phyloP scores from a whole-genome alignment of 2,329 filamentous ascomycete species.

The Monosporascus sp. region DNA sequence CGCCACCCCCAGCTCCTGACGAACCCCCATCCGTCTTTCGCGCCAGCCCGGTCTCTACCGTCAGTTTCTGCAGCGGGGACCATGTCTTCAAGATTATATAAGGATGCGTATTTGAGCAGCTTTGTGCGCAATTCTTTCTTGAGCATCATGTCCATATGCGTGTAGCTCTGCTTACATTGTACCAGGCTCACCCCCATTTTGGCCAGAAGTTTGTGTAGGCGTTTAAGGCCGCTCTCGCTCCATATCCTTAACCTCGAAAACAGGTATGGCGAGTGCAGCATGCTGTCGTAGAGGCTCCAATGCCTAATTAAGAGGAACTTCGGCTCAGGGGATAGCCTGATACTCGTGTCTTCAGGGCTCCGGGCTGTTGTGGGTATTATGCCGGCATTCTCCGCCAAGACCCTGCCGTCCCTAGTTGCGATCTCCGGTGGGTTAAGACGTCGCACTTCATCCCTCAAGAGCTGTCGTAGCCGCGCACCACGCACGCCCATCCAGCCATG shows the following conservation, averaged over 20 bases:
- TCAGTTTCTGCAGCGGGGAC: constrained; percentile 74
- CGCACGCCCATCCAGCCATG: constrained; percentile 78
- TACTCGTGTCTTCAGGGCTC: constrained; percentile 85
- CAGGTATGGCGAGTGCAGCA: constrained; percentile 94
- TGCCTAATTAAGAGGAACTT: constrained; percentile 88
- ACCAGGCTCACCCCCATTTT: constrained; percentile 96
- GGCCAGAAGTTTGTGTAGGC: constrained; percentile 87
- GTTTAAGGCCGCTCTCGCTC: constrained; percentile 82
- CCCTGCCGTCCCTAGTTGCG: constrained; percentile 50
- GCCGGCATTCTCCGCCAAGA: constrained; percentile 59
- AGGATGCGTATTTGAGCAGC: constrained; percentile 81
- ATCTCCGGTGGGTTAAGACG: constrained; percentile 79
- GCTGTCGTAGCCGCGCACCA: constrained; percentile 76
- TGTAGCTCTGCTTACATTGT: constrained; percentile 93
- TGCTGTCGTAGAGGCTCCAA: constrained; percentile 97
- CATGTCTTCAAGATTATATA: constrained; percentile 91
- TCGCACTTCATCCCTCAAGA: constrained; percentile 87
- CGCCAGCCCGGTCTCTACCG: constrained; percentile 61
- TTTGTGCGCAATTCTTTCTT: constrained; percentile 83
- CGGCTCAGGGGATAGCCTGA: constrained; percentile 88
- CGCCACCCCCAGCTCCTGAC: constrained; percentile 97
- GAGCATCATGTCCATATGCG: constrained; percentile 97
- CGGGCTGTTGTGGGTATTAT: constrained; percentile 84
- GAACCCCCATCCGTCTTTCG: constrained; percentile 93
- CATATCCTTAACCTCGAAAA: constrained; percentile 89